phyloP scores from a whole-genome alignment of 768 basidiomycete genomes.

The Chalciporus piperatus region DNA sequence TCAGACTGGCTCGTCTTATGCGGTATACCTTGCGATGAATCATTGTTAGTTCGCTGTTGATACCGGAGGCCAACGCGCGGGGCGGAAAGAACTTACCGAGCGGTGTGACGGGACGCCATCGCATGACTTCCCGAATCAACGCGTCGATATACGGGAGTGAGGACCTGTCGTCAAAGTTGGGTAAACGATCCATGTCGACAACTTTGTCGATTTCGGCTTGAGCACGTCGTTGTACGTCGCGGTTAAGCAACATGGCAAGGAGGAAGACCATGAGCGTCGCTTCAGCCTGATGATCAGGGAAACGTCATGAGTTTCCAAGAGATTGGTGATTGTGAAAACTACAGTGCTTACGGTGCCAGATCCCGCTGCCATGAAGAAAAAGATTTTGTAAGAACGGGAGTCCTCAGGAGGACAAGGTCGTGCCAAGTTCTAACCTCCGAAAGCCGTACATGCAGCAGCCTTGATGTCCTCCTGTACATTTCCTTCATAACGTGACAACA shows the following conservation, averaged over 20 bases:
- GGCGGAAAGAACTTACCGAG: conserved; percentile 1
- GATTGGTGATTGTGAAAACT: no score
- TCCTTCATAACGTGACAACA: neutral
- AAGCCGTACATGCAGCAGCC: neutral
- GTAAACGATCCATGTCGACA: conserved; percentile 20
- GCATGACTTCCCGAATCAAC: conserved; percentile 21
- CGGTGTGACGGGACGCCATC: conserved; percentile 20
- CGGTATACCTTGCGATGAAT: neutral
- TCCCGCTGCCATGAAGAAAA: neutral
- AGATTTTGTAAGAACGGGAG: neutral
- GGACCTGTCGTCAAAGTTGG: conserved; percentile 23
- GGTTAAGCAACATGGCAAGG: conserved; percentile 26
- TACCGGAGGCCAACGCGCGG: no score
- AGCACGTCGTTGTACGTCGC: conserved; percentile 23
- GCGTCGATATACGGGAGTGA: conserved; percentile 27
- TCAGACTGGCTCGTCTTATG: conserved; percentile 15
- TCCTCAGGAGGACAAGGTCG: neutral
- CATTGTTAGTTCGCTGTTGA: neutral
- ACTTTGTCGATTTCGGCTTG: conserved; percentile 28
- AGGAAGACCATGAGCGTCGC: conserved; percentile 20
- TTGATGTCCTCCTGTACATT: neutral
- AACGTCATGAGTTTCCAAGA: no score
- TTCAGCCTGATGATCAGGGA: conserved; percentile 8
- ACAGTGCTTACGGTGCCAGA: conserved; percentile 1
- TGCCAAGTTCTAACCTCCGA: conserved; percentile 1